phyloP scores from a whole-genome alignment of 2,329 filamentous ascomycete species.

The Bimuria novae-zelandiae region DNA sequence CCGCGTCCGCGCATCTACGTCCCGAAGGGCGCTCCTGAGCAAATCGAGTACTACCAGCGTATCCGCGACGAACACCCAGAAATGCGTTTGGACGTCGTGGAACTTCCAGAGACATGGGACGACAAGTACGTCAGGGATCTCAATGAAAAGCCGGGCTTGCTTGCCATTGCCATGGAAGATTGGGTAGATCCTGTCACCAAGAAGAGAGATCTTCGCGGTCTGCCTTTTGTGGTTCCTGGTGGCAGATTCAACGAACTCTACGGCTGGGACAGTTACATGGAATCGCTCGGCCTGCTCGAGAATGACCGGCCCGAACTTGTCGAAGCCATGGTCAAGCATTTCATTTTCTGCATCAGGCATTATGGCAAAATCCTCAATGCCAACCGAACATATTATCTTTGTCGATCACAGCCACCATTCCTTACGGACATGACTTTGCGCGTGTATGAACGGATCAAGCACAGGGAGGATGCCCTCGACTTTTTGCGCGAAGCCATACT shows the following conservation, averaged over 20 bases:
- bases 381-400: constrained; percentile 93
- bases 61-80: constrained; percentile 80
- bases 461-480: constrained; percentile 77
- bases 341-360: constrained; percentile 97
- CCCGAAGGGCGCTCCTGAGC: constrained; percentile 80
- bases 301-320: constrained; percentile 85
- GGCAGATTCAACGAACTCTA: constrained; percentile 98
- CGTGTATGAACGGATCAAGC: constrained; percentile 91
- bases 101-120: constrained; percentile 71
- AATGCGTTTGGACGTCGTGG: constrained; percentile 82
- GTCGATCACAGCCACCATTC: constrained; percentile 93
- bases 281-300: constrained; percentile 84
- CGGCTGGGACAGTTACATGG: constrained; percentile 99
- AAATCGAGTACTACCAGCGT: constrained; percentile 84
- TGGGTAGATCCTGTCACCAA: constrained; percentile 67
- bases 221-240: constrained; percentile 96
- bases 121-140: constrained; percentile 80
- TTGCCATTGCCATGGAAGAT: constrained; percentile 89
- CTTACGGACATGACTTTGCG: constrained; percentile 95
- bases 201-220: constrained; percentile 72
- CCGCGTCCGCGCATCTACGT: constrained; percentile 91
- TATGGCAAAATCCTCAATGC: constrained; percentile 99
- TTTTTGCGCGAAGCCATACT: constrained; percentile 81
- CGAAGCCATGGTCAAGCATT: constrained; percentile 94
- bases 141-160: constrained; percentile 83